A percentile compares a stretch with the other conserved stretches of the same genome.
These are phyloP conservation scores for Malus asiatica DNA, from an alignment of 306 rosid species.

Conservation along the genomic window DNA sequence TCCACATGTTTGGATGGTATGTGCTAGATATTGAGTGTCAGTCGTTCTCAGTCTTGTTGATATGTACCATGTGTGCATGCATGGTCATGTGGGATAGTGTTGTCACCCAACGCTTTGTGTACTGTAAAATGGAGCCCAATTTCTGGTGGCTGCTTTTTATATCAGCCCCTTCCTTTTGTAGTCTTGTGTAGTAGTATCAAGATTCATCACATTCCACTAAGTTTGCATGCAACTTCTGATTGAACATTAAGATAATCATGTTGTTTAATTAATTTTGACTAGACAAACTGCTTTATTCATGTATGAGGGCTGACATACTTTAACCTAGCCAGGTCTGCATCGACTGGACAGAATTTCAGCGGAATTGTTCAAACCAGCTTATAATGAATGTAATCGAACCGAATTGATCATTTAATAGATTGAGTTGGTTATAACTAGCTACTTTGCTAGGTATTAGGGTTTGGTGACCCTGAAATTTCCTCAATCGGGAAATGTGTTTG, in stretches of 20 bases:
- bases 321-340: no score
- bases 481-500: no score
- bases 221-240: neutral
- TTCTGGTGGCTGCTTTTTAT: neutral
- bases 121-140: constrained; percentile 45
- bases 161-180: neutral
- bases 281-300: constrained; percentile 1
- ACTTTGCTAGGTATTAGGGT: no score
- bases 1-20: neutral
- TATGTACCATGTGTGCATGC: neutral
- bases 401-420: no score
- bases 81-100: neutral
- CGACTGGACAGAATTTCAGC: no score
- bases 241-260: neutral
- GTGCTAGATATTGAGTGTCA: neutral
- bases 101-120: constrained; percentile 6
- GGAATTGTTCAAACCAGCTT: neutral
- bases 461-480: no score
- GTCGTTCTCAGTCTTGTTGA: neutral
- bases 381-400: no score
- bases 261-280: neutral
- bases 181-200: neutral
- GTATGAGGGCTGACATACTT: neutral
- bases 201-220: neutral
- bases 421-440: no score